Percentiles rank a stretch among this genome's conserved stretches.
These are phyloP conservation scores for Pascua guehoae DNA, from an alignment of 1,284 basidiomycete genomes.

Conservation along the genomic window DNA sequence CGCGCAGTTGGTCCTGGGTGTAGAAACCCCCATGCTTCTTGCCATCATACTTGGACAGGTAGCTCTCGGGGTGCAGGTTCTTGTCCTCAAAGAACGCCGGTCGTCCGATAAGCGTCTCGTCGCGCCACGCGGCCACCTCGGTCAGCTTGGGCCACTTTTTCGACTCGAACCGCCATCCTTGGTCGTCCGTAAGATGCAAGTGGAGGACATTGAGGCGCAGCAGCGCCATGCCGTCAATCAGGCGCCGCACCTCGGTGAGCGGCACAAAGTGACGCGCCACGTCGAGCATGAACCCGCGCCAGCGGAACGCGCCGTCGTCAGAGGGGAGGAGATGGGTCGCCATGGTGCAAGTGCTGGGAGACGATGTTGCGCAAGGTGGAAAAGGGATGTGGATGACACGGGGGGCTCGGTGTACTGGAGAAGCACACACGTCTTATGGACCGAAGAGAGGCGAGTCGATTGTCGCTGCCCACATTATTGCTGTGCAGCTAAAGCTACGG, in stretches of 20 bases:
- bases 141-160: slow-evolving; percentile 19
- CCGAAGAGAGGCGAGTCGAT: too few species aligned
- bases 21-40: slow-evolving; percentile 18
- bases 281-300: slow-evolving; percentile 20
- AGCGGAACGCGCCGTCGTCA: slow-evolving; percentile 15
- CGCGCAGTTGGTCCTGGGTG: slow-evolving; percentile 16
- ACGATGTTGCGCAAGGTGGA: too few species aligned
- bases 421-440: background rate
- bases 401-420: background rate
- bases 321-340: slow-evolving; percentile 1
- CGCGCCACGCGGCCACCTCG: slow-evolving; percentile 3
- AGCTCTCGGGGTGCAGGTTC: slow-evolving; percentile 18
- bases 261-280: slow-evolving; percentile 14
- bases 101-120: slow-evolving; percentile 11
- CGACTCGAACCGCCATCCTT: slow-evolving; percentile 24
- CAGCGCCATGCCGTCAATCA: slow-evolving; percentile 14
- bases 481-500: too few species aligned
- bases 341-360: background rate
- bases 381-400: too few species aligned
- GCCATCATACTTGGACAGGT: slow-evolving; percentile 16
- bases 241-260: slow-evolving; percentile 5
- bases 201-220: slow-evolving; percentile 20
- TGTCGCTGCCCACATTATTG: too few species aligned
- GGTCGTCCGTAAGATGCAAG: slow-evolving; percentile 21
- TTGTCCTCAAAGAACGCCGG: slow-evolving; percentile 8